Evolutionary conservation across 257 asterid species (phyloP), one percentile per base, ranked within the genome.

Genomic region (Jasminum sambac): DNA sequence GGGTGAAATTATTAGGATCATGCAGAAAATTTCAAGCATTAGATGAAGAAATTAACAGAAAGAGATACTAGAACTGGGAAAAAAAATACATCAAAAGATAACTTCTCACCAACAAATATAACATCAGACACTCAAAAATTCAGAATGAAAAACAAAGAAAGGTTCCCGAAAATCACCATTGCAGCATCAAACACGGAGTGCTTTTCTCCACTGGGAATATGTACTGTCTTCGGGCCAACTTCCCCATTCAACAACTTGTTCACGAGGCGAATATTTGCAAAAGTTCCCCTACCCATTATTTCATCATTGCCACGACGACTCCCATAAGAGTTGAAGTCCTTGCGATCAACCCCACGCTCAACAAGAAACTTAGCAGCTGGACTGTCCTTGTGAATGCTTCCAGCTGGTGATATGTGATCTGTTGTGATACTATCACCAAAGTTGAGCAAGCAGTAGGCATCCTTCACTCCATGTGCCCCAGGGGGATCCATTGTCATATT

Each of bases 301-400:
- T 93, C 96, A 83, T 93, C 98, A 63, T 93, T 93, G 50, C 98
- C 98, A 77, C 98, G 93, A 11, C 98, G 95, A 77, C 98, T 93
- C 23, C 98, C 98, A 75, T 89, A 93, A 71, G 97, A 90, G 74
- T 93, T 93, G 83, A 93, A 89, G 77, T 89, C 96, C 84, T 68
- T 93, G 61, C 89, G 89, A 30, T 90, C 96, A 17, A 90, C 96
- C 71, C 97, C 95, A 38, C 73, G 92, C 73, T 89, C 95, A 17
- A 78, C 76, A 62, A 93, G 92, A 72, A 37, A 93, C 70, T 85
- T 93, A 67, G 97, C 97, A 68, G 98, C 95, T 13, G 98, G 96
- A 80, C 97, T 93, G 63, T 93, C 98, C 79, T 89, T 93, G 80
- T 90, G 85, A 75, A 93, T 88, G 87, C 84, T 93, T 71, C 97